Conservation (phyloP, 208 protist species). For the Trypanosoma congolense region DNA sequence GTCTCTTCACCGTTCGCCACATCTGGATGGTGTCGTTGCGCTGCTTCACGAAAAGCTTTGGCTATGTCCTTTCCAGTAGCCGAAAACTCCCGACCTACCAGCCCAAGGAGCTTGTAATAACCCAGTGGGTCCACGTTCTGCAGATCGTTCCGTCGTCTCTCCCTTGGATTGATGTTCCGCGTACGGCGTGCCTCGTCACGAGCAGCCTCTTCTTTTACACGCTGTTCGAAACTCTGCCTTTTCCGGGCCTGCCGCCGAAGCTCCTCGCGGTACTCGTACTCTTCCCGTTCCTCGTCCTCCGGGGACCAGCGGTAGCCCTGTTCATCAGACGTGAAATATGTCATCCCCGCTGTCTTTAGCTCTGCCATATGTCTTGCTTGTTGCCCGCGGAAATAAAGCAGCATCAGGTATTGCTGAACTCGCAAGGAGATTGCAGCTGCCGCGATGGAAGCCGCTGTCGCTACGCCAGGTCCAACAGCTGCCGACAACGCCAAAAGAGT, state of each 20-base stretch:
- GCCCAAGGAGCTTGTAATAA: constrained; percentile 80
- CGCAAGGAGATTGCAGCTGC: constrained; percentile 32
- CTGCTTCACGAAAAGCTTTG: constrained; percentile 68
- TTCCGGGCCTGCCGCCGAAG: constrained; percentile 62
- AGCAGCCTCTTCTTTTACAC: constrained; percentile 78
- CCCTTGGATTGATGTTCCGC: constrained; percentile 53
- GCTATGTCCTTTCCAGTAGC: constrained; percentile 79
- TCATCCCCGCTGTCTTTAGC: constrained; percentile 66
- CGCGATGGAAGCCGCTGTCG: constrained; percentile 52
- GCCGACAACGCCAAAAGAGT: constrained; percentile 43
- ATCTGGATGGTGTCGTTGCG: constrained; percentile 73
- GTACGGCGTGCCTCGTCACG: constrained; percentile 52
- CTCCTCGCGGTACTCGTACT: constrained; percentile 89
- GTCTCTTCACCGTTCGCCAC: constrained; percentile 22
- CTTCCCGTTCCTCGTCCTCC: constrained; percentile 75
- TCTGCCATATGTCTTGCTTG: constrained; percentile 52
- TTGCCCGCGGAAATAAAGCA: constrained; percentile 35
- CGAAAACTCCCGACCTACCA: constrained; percentile 68
- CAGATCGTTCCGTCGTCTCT: constrained; percentile 72
- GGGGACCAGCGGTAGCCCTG: constrained; percentile 78
- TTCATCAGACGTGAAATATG: constrained; percentile 77
- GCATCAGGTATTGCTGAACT: constrained; percentile 27
- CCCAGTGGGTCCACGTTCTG: constrained; percentile 78
- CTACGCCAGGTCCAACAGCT: constrained; percentile 53
- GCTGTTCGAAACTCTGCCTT: constrained; percentile 70